Base-by-base conservation (phyloP, 148 eudicot species). In the Dianthus caryophyllus region DNA sequence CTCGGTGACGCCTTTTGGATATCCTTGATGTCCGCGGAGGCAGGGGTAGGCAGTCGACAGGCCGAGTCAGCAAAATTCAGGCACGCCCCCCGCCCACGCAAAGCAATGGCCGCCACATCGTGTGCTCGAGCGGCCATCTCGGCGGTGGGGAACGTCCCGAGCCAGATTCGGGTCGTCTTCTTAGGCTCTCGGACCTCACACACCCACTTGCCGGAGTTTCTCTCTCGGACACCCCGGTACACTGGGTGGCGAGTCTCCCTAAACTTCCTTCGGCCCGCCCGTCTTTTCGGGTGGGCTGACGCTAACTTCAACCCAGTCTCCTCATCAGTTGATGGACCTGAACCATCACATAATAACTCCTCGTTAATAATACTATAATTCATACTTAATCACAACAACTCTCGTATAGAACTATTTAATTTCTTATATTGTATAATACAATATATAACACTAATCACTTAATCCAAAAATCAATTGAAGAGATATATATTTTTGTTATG, bases 81-180 rank as follows among this genome's bases (percentile, higher is more conserved):
- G 44, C 91, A 85, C 0, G 96, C 85, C 0, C 77, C 73, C 2
- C 71, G 72, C 7, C 90, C 96, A 0, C 87, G 61, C 2, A 91
- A 49, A 0, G 96, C 88, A 21, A 91, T 50, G 6, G 84, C 89
- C 0, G 97, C 97, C 38, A 88, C 97, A 63, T 91, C 97, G 27
- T 91, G 90, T 0, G 97, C 97, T 0, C 97, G 75, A 0, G 97
- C 96, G 0, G 97, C 97, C 97, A 91, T 91, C 43, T 91, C 97
- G 9, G 78, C 84, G 0, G 96, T 88, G 0, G 79, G 88, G 50
- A 83, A 91, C 0, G 97, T 91, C 6, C 97, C 97, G 0, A 91
- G 87, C 97, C 97, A 91, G 2, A 88, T 83, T 12, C 97, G 70
- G 1, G 89, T 33, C 60, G 83, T 80, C 73, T 81, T 87, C 56